Evolutionary conservation across 192 early-diverging fungal genomes (phyloP).

Genomic region (Coemansia umbellata): DNA sequence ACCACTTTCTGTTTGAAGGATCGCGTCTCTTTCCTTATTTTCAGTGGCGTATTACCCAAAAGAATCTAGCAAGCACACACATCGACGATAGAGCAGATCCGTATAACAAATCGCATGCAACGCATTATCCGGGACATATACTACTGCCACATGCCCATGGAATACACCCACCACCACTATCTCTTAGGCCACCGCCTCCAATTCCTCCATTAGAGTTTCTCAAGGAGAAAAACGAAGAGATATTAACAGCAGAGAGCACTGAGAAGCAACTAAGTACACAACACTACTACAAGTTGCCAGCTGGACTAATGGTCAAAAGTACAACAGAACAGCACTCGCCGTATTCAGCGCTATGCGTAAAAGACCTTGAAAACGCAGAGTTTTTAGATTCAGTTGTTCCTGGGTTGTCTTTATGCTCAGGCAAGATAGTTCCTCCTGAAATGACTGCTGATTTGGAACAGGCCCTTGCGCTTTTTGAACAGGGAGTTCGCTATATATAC

Average conservation of each 20-base stretch:
- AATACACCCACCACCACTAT: background rate
- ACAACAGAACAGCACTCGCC: slow-evolving; percentile 7
- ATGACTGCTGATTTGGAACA: slow-evolving; percentile 16
- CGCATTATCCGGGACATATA: background rate
- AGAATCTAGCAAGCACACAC: background rate
- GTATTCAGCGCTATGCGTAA: slow-evolving; percentile 9
- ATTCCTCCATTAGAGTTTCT: slow-evolving; percentile 1
- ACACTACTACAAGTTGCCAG: slow-evolving; percentile 29
- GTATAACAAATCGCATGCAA: background rate
- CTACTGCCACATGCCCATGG: too few species aligned
- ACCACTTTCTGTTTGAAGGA: slow-evolving; percentile 20
- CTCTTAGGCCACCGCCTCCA: background rate
- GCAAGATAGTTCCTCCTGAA: background rate
- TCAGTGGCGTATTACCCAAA: slow-evolving; percentile 11
- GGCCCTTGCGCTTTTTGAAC: slow-evolving; percentile 18
- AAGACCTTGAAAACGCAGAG: slow-evolving; percentile 12
- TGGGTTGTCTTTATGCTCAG: slow-evolving; percentile 5
- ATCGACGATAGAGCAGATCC: too few species aligned
- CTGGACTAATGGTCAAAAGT: slow-evolving; percentile 23
- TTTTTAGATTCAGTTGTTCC: slow-evolving; percentile 23
- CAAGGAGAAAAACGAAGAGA: background rate
- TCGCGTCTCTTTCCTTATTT: slow-evolving; percentile 26
- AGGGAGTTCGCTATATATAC: slow-evolving; percentile 36
- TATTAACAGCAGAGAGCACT: background rate
- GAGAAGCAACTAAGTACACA: background rate